Evolutionary conservation across 192 early-diverging fungal genomes (phyloP), one percentile per base, ranked within the genome.

Genomic region (Backusella mclennaniae): DNA sequence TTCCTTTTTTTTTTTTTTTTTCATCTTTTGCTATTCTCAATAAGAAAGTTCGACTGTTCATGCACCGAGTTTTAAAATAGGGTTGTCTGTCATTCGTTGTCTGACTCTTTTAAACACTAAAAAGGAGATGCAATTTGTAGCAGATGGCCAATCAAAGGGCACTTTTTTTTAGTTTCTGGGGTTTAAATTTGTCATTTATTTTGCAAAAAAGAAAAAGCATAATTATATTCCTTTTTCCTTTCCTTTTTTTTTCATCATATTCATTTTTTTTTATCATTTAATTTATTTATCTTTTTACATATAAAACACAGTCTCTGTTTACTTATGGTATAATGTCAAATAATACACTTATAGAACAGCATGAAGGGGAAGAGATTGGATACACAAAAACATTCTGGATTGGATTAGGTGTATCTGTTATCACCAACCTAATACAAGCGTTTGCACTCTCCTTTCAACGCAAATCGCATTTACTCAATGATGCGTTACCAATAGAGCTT

Each of bases 381-480:
- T 69, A 69, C 19, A 69, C 68, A 41, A 36, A 76, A 49, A 52
- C 66, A 66, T 69, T 80, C 44, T 80, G 75, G 79, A 72, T 76
- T 35, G 75, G 79, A 71, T 35, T 69, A 49, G 66, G 33, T 15
- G 66, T 80, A 7, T 80, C 79, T 6, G 44, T 80, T 7, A 26
- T 67, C 6, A 80, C 79, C 23, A 80, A 80, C 66, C 71, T 80
- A 9, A 69, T 80, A 31, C 79, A 80, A 33, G 74, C 93, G 5
- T 87, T 94, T 9, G 92, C 90, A 6, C 83, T 94, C 73, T 89
- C 93, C 15, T 85, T 93, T 69, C 93, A 94, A 67, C 89, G 92
- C 36, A 92, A 92, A 46, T 92, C 92, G 0, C 91, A 94, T 81
- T 78, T 92, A 36, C 80, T 87, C 38, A 89, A 89, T 36, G 88